Base-by-base conservation (phyloP, 2,329 filamentous ascomycete genomes). In the Ophiobolus disseminans region DNA sequence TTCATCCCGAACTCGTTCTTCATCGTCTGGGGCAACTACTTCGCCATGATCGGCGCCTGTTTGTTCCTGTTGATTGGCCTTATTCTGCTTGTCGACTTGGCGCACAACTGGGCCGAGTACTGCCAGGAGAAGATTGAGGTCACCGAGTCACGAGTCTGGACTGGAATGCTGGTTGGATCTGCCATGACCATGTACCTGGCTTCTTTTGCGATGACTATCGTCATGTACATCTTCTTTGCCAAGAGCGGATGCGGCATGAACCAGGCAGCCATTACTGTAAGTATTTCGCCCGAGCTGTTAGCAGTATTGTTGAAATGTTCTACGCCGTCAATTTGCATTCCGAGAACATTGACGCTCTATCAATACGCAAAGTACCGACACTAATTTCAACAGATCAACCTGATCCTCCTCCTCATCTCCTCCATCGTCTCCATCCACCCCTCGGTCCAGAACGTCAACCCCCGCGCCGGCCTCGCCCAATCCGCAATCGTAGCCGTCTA, bases 201-300 rank as follows among this genome's bases (percentile, higher is more conserved):
- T 30, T 95, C 91, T 13, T 79, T 97, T 42, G 90, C 87, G 60
- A 96, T 99, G 91, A 97, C 93, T 1, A 86, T 97, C 53, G 76
- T 99, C 67, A 95, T 97, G 86, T 99, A 97, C 79, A 83, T 95
- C 70, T 99, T 96, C 82, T 99, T 99, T 67, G 93, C 93, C 4
- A 76, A 78, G 26, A 80, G 82, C 28, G 85, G 86, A 51, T 99
- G 94, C 74, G 83, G 89, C 46, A 97, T 97, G 92, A 99, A 99
- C 75, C 92, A 97, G 75, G 86, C 91, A 7, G 92, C 91, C 50
- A 97, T 99, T 62, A 95, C 92, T 16, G 80, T 83, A 73, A 10
- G n/a, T n/a, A n/a, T n/a, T n/a, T n/a, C n/a, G n/a, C n/a, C n/a
- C n/a, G n/a, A n/a, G n/a, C n/a, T n/a, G n/a, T n/a, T n/a, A n/a